Conservation (phyloP, 306 rosid genomes). For the Geum urbanum region DNA sequence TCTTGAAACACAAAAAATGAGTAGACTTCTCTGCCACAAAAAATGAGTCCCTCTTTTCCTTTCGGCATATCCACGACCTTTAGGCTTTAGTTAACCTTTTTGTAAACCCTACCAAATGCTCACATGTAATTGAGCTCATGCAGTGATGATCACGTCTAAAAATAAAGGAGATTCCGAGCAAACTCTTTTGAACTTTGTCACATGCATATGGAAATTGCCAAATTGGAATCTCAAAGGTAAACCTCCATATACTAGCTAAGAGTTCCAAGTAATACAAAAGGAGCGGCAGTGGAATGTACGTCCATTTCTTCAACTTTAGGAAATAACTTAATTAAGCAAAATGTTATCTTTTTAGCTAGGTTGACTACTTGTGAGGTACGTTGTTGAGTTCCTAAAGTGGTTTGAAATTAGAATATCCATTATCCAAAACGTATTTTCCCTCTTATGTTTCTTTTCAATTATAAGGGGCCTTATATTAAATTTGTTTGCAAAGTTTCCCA, state of each 20-base stretch:
- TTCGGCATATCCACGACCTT: background rate
- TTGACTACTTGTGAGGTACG: background rate
- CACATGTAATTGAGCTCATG: conserved; percentile 50
- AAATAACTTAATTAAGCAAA: background rate
- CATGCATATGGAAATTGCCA: background rate
- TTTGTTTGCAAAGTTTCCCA: too few relatives aligned
- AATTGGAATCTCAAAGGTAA: conserved; percentile 17
- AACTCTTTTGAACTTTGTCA: conserved; percentile 29
- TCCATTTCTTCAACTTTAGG: background rate
- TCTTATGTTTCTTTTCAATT: too few relatives aligned
- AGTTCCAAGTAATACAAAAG: background rate
- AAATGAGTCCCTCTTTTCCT: background rate
- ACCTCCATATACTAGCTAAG: background rate
- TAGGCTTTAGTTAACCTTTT: conserved; percentile 13
- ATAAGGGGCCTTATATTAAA: too few relatives aligned
- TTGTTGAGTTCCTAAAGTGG: background rate
- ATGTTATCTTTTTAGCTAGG: background rate
- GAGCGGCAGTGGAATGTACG: background rate
- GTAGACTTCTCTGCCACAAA: background rate
- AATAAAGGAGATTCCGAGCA: conserved; percentile 18
- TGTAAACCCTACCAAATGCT: conserved; percentile 5
- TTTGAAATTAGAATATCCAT: background rate
- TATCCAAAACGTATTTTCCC: background rate
- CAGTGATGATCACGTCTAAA: conserved; percentile 38
- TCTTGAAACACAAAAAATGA: background rate